Percentiles rank a stretch among this genome's conserved stretches.
phyloP scores from a whole-genome alignment of 768 basidiomycete species.

The Termitomyces eurrhizus region DNA sequence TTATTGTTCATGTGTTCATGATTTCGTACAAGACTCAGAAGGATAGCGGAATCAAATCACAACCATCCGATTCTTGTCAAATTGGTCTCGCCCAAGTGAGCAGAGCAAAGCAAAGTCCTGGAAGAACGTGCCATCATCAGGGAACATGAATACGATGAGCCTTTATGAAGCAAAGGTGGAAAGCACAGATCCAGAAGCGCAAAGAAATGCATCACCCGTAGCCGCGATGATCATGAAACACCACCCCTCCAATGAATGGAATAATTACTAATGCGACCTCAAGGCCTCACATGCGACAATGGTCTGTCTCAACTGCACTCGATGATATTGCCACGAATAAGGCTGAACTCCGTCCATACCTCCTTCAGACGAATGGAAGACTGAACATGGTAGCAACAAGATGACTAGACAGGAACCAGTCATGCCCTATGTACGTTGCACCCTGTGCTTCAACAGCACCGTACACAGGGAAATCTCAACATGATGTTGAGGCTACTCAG shows the following conservation, averaged over 20 bases:
- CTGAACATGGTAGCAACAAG: background rate
- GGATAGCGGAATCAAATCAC: background rate
- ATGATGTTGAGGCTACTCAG: constrained; percentile 8
- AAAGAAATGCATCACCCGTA: no score
- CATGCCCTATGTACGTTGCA: background rate
- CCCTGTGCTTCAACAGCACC: background rate
- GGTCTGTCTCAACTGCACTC: no score
- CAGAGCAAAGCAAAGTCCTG: no score
- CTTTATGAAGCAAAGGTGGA: no score
- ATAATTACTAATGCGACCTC: no score
- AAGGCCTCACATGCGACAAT: no score
- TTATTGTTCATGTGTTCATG: background rate
- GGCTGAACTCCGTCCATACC: background rate
- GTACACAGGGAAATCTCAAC: constrained; percentile 2
- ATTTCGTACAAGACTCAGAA: background rate
- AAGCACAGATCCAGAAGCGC: no score
- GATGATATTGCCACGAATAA: background rate
- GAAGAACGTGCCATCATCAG: no score
- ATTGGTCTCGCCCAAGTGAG: background rate
- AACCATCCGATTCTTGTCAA: background rate
- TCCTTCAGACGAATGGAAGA: background rate
- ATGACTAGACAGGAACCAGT: background rate
- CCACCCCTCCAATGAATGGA: no score
- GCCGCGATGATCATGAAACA: no score
- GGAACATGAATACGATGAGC: no score